Base-by-base conservation (phyloP, 495 filamentous ascomycete species). In the Tuber indicum region DNA sequence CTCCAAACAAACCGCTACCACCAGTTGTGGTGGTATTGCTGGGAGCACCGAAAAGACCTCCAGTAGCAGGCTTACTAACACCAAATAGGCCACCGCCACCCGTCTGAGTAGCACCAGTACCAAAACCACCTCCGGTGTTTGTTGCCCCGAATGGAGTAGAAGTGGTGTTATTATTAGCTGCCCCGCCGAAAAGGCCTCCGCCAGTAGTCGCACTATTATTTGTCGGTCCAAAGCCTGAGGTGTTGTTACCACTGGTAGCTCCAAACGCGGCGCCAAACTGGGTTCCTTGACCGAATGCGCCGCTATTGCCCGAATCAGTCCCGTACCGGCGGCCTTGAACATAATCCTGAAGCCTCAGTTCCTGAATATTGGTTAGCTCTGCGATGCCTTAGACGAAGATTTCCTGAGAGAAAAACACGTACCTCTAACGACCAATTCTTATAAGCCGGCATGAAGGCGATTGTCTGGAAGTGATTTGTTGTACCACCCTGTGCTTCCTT, bases 281-380 rank as follows among this genome's bases (percentile, higher is more conserved):
- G 43, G 89, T 90, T 76, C 84, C 86, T 73, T 86, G 84, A 10
- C 96, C 96, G 82, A 99, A 99, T 7, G 91, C 92, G 69, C 81
- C 88, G 82, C 77, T 75, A 66, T 93, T 91, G 72, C 93, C 93
- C 75, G 92, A 92, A 36, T 88, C 87, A 79, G 93, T 95, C 12
- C 94, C 96, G 79, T 87, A 92, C 49, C 91, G 90, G 75, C 96
- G 89, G 41, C 96, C 96, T 86, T 93, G 91, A 74, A 90, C 89
- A 85, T 98, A 99, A 85, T 99, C 96, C 47, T 89, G 93, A 75
- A 97, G 84, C 82, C 96, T 89, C 70, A 99, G 85, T 84, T 99
- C 96, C 84, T 87, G 74, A 74, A 72, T 7, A 42, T 23, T 44
- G 71, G 76, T 83, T 17, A 80, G 78, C 39, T 74, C 71, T 42